Percentiles rank a stretch among this genome's conserved stretches.
Conservation (phyloP, 2,329 filamentous ascomycete species). For the Arthrinium puccinioides region DNA sequence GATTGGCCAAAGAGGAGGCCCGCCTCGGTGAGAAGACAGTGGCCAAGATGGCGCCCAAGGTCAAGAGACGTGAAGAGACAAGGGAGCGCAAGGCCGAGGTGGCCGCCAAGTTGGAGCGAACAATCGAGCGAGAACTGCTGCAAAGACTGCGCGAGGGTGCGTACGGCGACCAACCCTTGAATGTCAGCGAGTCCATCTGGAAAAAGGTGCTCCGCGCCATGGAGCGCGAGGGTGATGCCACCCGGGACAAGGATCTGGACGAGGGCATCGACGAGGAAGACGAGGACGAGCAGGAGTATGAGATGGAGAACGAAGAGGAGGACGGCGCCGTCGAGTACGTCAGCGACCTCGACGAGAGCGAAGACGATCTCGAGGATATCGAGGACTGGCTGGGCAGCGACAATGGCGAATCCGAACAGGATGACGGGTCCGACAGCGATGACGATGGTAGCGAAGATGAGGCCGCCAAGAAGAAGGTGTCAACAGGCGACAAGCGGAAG, state of each 20-base stretch:
- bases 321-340: slow-evolving; percentile 85
- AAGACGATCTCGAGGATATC: slow-evolving; percentile 71
- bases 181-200: slow-evolving; percentile 93
- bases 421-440: slow-evolving; percentile 52
- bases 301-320: slow-evolving; percentile 56
- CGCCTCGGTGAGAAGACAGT: slow-evolving; percentile 83
- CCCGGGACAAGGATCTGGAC: slow-evolving; percentile 80
- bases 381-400: slow-evolving; percentile 89
- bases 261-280: slow-evolving; percentile 77
- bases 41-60: slow-evolving; percentile 84
- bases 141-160: slow-evolving; percentile 85
- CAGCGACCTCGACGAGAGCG: slow-evolving; percentile 79
- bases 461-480: slow-evolving; percentile 39
- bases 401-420: slow-evolving; percentile 47
- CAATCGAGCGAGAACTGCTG: slow-evolving; percentile 91
- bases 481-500: slow-evolving; percentile 42
- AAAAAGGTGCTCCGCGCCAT: slow-evolving; percentile 90
- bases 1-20: slow-evolving; percentile 82
- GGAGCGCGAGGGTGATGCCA: slow-evolving; percentile 78
- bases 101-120: slow-evolving; percentile 88
- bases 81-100: slow-evolving; percentile 71
- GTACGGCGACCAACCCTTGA: slow-evolving; percentile 90
- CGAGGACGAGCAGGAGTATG: slow-evolving; percentile 59
- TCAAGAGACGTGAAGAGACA: slow-evolving; percentile 67
- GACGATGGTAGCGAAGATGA: slow-evolving; percentile 52